Evolutionary conservation across 352 stramenopile species (phyloP), one percentile per base, ranked within the genome.

Genomic region (Phytophthora sansomeana): DNA sequence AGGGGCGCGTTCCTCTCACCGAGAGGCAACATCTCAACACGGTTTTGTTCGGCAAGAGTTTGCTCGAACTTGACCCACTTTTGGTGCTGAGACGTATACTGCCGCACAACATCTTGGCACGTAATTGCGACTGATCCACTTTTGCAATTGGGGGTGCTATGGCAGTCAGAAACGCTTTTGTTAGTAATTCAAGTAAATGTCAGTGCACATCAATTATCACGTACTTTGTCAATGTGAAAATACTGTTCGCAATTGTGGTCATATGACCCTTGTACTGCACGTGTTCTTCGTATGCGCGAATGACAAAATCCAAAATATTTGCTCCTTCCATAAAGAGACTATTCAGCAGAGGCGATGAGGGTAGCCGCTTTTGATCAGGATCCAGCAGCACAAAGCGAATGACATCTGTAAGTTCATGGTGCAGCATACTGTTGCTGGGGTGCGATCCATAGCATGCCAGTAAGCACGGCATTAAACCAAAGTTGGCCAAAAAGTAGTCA

Each of bases 201-300:
- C 21, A 24, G 21, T 24, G 21, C 3, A 17, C 14, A 36, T 10
- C 67, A 54, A 33, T 14, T 28, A 35, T 1, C 0, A 83, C 80
- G 57, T 87, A 91, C 83, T 90, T 96, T 8, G 83, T 93, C 26
- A 96, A 67, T 14, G 88, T 96, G 70, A 93, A 96, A 30, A 96
- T 91, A 46, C 88, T 96, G 72, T 96, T 96, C 8, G 88, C 88
- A 44, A 96, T 96, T 28, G 86, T 96, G 11, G 88, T 96, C 77
- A 96, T 91, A 58, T 96, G 88, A 0, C 88, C 88, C 69, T 95
- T 96, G 72, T 96, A 96, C 60, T 96, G 83, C 16, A 92, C 77
- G 38, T 91, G 77, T 4, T 80, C 56, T 38, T 93, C 77, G 54
- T 95, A 96, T 9, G 88, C 86, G 19, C 73, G 68, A 33, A 92